These are phyloP conservation scores for Protea cynaroides DNA, from an alignment of 164 flowering plant species.

Conservation along the genomic window DNA sequence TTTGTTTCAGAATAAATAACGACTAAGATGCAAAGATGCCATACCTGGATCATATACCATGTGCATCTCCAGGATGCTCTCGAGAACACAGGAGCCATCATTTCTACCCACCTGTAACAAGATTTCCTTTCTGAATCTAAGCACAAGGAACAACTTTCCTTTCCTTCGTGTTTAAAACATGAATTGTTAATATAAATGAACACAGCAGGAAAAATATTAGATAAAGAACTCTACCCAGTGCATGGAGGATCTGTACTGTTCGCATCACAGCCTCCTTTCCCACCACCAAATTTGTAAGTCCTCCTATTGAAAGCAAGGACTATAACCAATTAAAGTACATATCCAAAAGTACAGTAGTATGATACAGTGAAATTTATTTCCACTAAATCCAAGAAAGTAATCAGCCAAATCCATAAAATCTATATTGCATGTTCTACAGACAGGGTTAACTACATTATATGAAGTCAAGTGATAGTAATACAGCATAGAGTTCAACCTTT, in stretches of 20 bases:
- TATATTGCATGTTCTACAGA: not conserved
- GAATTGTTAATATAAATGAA: not conserved
- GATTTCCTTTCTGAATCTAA: not conserved
- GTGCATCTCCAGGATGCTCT: constrained; percentile 82
- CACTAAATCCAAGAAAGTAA: too few relatives aligned
- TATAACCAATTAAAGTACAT: not conserved
- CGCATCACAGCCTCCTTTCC: constrained; percentile 51
- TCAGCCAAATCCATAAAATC: not conserved
- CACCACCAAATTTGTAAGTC: constrained; percentile 53
- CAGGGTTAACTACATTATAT: not conserved
- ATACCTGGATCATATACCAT: constrained; percentile 95
- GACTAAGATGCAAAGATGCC: not conserved
- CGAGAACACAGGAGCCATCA: constrained; percentile 99
- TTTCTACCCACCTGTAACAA: constrained; percentile 83
- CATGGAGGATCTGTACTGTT: constrained; percentile 88
- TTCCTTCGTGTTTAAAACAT: not conserved
- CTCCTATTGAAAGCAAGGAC: constrained; percentile 40
- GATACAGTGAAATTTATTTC: too few relatives aligned
- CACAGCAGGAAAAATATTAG: not conserved
- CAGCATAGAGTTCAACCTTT: not conserved
- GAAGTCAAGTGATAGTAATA: not conserved
- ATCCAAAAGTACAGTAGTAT: not conserved
- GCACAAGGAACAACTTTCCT: not conserved
- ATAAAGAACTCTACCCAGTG: constrained; percentile 47
- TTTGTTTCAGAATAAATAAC: too few relatives aligned